Base-by-base conservation (phyloP, 257 asterid genomes). In the Cinchona pubescens region DNA sequence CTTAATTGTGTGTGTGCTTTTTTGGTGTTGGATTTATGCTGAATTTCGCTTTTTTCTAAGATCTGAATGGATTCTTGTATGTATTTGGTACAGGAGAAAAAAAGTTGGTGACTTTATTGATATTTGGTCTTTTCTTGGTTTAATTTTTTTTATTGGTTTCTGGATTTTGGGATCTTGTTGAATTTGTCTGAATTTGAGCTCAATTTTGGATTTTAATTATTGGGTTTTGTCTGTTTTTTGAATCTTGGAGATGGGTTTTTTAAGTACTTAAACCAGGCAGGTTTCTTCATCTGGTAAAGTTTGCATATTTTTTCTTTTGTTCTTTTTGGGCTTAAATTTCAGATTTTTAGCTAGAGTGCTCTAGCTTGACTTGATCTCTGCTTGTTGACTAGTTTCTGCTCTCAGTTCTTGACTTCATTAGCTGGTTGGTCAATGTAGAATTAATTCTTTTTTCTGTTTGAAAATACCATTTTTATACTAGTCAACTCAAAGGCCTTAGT, bases 101-200 rank as follows among this genome's bases (percentile, higher is more conserved):
- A 82, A 83, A 83, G 85, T 77, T 81, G 82, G 65, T 82, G 56
- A 56, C 93, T 85, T 91, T 88, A 77, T 78, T 73, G 82, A 79
- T 73, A 64, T 82, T 75, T 79, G 81, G 84, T 82, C 83, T 79
- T 55, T 69, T 79, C 58, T 75, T 66, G 51, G 70, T 58, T 67
- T 38, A 12, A 71, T 76, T 76, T 82, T 74, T 80, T 75, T 25
- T 35, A 30, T 40, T 55, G 38, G 53, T 21, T 25, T 35, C 30
- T 69, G 32, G 45, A 45, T 38, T 66, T 51, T 40, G 8, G 71
- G 30, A 21, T 62, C 45, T 23, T 62, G 49, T 34, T 37, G 34
- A 19, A 32, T 21, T 48, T 62, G 76, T 30, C 34, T 65, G 29
- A 46, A 38, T 59, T 75, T 37, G 46, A 49, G 72, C 42, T 83